phyloP scores from a whole-genome alignment of 78 protist species.

The Dictyostelium discoideum region dicty_2.7 NC_007088.5:6778501-6779000 shows the following conservation, averaged over 20 bases:
- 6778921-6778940: conserved; percentile 58
- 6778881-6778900: background rate
- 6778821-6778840: background rate
- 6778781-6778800: conserved; percentile 55
- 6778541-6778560: too few species aligned
- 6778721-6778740: conserved; percentile 23
- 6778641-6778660: conserved; percentile 28
- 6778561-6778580: too few species aligned
- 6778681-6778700: background rate
- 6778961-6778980: conserved; percentile 12
- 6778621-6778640: conserved; percentile 3
- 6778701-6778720: conserved; percentile 12
- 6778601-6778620: too few species aligned
- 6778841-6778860: too few species aligned
- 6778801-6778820: background rate
- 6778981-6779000: background rate
- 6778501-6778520: too few species aligned
- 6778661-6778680: background rate
- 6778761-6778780: conserved; percentile 41
- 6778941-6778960: conserved; percentile 45
- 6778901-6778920: conserved; percentile 26
- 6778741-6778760: conserved; percentile 36
- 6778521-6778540: too few species aligned
- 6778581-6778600: too few species aligned
- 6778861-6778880: too few species aligned